phyloP scores from a whole-genome alignment of 768 basidiomycete genomes.

The Russula emetica region DNA sequence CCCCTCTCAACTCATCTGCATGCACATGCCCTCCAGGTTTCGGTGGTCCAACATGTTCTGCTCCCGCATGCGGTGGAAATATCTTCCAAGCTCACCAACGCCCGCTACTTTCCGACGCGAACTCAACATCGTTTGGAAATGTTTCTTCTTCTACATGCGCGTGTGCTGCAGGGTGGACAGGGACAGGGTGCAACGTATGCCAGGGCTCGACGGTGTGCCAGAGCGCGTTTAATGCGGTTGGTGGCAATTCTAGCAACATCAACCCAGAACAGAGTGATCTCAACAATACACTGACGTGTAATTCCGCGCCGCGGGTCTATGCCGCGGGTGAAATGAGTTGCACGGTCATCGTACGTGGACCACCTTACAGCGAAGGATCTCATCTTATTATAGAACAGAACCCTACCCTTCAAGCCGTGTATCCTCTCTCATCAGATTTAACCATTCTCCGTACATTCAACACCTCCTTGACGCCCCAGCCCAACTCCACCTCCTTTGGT shows the following conservation, averaged over 20 bases:
- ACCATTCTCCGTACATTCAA: slow-evolving; percentile 77
- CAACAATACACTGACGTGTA: slow-evolving; percentile 74
- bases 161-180: slow-evolving; percentile 73
- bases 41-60: slow-evolving; percentile 64
- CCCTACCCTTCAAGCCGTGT: slow-evolving; percentile 75
- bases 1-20: slow-evolving; percentile 43
- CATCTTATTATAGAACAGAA: slow-evolving; percentile 46
- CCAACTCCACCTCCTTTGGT: slow-evolving; percentile 59
- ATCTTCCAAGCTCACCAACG: slow-evolving; percentile 68
- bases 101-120: slow-evolving; percentile 42
- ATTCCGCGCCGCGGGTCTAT: slow-evolving; percentile 61
- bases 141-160: slow-evolving; percentile 62
- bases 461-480: slow-evolving; percentile 61
- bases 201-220: slow-evolving; percentile 63
- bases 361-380: not conserved
- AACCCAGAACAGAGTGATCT: slow-evolving; percentile 35
- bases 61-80: slow-evolving; percentile 73
- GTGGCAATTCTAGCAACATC: slow-evolving; percentile 32
- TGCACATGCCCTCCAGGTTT: slow-evolving; percentile 84
- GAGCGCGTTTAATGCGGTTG: slow-evolving; percentile 47
- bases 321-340: slow-evolving; percentile 84
- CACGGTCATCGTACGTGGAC: slow-evolving; percentile 54
- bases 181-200: slow-evolving; percentile 79
- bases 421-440: slow-evolving; percentile 63
- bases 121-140: slow-evolving; percentile 49